These are phyloP conservation scores for Penicillium angulare DNA, from an alignment of 495 filamentous ascomycete species.

Conservation along the genomic window DNA sequence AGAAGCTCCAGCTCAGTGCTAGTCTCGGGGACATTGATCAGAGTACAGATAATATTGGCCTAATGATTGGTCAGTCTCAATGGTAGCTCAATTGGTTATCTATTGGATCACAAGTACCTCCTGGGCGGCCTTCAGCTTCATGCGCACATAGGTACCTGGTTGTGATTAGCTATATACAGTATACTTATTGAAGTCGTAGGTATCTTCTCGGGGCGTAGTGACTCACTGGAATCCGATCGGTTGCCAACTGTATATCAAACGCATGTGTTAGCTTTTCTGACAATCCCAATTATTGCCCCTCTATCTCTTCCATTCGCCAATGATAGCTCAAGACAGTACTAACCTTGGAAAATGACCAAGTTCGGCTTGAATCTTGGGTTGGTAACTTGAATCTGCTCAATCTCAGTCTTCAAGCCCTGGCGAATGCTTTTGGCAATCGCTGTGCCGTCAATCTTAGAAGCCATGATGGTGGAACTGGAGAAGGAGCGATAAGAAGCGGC, in stretches of 20 bases:
- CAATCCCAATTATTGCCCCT: not conserved
- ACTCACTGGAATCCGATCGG: constrained; percentile 87
- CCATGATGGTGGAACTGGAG: constrained; percentile 66
- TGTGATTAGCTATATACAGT: not conserved
- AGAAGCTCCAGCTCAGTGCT: constrained; percentile 84
- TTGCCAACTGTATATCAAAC: constrained; percentile 61
- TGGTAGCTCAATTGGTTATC: not conserved
- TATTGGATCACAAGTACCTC: constrained; percentile 57
- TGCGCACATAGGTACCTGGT: constrained; percentile 94
- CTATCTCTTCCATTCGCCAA: not conserved
- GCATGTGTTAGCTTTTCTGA: constrained; percentile 13
- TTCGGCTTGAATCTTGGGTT: constrained; percentile 87
- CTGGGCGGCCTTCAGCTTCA: constrained; percentile 96
- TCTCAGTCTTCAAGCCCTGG: constrained; percentile 71
- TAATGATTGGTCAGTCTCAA: constrained; percentile 31
- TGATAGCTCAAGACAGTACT: constrained; percentile 18
- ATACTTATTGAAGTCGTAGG: constrained; percentile 22
- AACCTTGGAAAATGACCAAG: constrained; percentile 91
- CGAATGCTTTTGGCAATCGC: constrained; percentile 89
- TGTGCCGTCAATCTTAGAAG: constrained; percentile 91
- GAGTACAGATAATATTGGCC: constrained; percentile 85
- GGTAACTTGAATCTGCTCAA: constrained; percentile 71
- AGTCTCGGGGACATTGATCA: constrained; percentile 76
- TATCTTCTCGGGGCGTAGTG: constrained; percentile 14
- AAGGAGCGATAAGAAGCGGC: constrained; percentile 36